Conservation (phyloP, 805 yeast species). For the Candida krabiensis region DNA sequence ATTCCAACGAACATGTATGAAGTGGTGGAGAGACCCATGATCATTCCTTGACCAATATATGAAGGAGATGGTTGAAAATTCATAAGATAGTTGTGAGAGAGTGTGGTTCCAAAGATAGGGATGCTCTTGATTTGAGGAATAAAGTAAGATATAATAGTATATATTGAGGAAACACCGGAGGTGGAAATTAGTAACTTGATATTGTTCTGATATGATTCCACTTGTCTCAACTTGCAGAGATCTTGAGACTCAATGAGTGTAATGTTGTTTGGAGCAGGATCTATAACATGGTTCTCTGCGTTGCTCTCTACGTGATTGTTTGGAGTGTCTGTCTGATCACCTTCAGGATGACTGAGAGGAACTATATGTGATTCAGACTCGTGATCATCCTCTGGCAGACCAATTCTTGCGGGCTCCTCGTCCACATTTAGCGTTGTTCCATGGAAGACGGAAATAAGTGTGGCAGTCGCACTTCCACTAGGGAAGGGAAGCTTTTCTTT, state of each 20-base stretch:
- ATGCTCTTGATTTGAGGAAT: constrained; percentile 65
- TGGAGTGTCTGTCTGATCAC: background rate
- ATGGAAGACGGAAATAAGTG: constrained; percentile 84
- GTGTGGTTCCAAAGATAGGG: constrained; percentile 70
- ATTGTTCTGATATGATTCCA: constrained; percentile 50
- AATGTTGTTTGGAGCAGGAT: constrained; percentile 19
- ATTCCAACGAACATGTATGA: constrained; percentile 90
- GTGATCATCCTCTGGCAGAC: too few relatives aligned
- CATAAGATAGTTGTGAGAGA: constrained; percentile 74
- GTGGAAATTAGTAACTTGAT: constrained; percentile 59
- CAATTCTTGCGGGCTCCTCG: constrained; percentile 3
- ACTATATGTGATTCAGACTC: background rate
- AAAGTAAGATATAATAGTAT: constrained; percentile 72
- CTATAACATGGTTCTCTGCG: background rate
- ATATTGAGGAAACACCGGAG: constrained; percentile 66
- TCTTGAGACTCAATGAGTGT: constrained; percentile 36
- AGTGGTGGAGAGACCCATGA: constrained; percentile 93
- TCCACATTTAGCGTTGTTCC: constrained; percentile 54
- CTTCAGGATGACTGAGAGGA: background rate
- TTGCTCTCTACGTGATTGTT: constrained; percentile 3
- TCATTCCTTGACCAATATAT: constrained; percentile 94
- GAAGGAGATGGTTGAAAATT: constrained; percentile 96
- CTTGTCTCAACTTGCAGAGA: constrained; percentile 27
- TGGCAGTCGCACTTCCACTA: constrained; percentile 94
- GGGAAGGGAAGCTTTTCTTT: constrained; percentile 89